Base-by-base conservation (phyloP, 176 grass and related monocot species). In the Melocanna baccifera region DNA sequence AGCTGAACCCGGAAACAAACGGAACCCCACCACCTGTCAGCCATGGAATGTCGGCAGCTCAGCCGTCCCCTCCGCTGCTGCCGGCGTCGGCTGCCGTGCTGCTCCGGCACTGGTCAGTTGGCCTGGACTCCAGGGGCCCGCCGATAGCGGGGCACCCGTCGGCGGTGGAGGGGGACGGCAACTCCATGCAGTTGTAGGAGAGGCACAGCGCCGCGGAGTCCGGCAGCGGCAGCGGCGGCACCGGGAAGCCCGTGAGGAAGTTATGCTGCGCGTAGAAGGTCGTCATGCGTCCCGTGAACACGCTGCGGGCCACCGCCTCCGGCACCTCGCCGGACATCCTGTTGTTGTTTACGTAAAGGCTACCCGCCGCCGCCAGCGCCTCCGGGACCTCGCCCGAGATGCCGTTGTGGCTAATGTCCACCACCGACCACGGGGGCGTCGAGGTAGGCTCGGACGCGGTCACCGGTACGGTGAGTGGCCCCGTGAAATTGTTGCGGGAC, bases 241-340 rank as follows among this genome's bases (percentile, higher is more conserved):
- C 45, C 4, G 82, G 85, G 82, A 97, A 97, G 5, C 81, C 86
- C 30, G 94, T 88, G 23, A 97, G 71, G 86, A 92, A 97, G 90
- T 97, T 97, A 82, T 97, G 94, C 66, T 97, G 94, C 52, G 92
- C 92, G 86, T 97, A 97, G 61, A 97, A 92, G 19, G 92, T 92
- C 3, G 86, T 77, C 94, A 97, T 97, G 46, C 87, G 65, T 11
- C 90, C 94, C 0, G 73, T 71, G 39, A 89, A 85, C 6, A 97
- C 83, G 62, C 90, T 85, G 80, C 39, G 75, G 43, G 75, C 83
- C 72, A 97, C 80, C 25, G 45, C 85, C 14, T 40, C 73, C 0
- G 94, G 92, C 15, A 97, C 88, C 46, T 89, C 78, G 22, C 94
- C 94, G 42, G 76, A 90, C 37, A 97, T 52, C 36, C 90, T 77